Percentiles rank a stretch among this genome's conserved stretches.
Conservation (phyloP, 352 stramenopile genomes). For the Phytophthora tentaculata region DNA sequence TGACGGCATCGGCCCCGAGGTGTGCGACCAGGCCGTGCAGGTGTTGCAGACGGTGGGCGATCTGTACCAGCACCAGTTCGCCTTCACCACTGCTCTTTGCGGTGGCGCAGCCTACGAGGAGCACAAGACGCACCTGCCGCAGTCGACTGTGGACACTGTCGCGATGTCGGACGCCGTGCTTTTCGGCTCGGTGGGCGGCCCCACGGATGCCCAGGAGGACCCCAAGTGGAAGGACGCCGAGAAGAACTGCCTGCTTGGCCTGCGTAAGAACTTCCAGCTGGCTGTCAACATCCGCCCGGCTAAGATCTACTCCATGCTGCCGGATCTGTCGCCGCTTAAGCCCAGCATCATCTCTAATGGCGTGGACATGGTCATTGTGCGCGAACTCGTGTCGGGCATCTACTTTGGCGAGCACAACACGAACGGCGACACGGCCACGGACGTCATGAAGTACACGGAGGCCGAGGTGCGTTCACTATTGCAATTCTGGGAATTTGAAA, state of each 20-base stretch:
- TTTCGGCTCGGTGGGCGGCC: conserved; percentile 97
- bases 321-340: conserved; percentile 97
- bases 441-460: conserved; percentile 99
- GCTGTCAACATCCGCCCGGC: conserved; percentile 98
- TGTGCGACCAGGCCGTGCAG: conserved; percentile 94
- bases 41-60: conserved; percentile 87
- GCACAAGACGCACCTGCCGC: conserved; percentile 92
- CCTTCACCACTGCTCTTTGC: conserved; percentile 95
- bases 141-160: conserved; percentile 95
- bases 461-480: conserved; percentile 68
- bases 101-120: conserved; percentile 96
- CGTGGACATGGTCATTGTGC: conserved; percentile 99
- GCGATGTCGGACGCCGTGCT: conserved; percentile 91
- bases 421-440: conserved; percentile 69
- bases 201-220: conserved; percentile 90
- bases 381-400: conserved; percentile 98
- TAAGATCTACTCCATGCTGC: conserved; percentile 98
- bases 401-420: conserved; percentile 96
- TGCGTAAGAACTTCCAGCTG: conserved; percentile 97
- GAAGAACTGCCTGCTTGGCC: conserved; percentile 97
- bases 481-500: background rate
- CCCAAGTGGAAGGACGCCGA: conserved; percentile 91
- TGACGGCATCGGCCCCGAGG: conserved; percentile 99
- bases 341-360: conserved; percentile 95
- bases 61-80: conserved; percentile 91